Evolutionary conservation across 192 early-diverging fungal genomes (phyloP), one percentile per base, ranked within the genome.

Genomic region (Linnemannia elongata): DNA sequence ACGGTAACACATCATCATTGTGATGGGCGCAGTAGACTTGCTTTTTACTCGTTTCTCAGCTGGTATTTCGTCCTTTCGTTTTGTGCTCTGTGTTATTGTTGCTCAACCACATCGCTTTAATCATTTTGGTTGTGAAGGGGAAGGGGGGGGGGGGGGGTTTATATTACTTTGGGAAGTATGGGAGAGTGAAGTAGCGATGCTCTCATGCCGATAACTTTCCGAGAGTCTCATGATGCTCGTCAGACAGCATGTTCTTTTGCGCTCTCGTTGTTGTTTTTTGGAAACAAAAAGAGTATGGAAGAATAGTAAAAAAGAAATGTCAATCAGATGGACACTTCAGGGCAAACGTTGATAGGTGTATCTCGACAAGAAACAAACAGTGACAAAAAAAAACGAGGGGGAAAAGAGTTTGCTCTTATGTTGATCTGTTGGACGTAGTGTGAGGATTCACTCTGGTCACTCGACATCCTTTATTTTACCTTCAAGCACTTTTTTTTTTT

Each of bases 1-100:
- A 66, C 12, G 60, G 60, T 66, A 66, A 66, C 30, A 66, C 60
- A 66, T 66, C 60, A 66, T 66, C 60, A 66, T 17, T 66, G 60
- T 66, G 0, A 66, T 66, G 60, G 60, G 60, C 60, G 60, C 60
- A 66, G 60, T 66, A 66, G 60, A 66, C 60, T 66, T 30, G 60
- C 60, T 66, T 66, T 60, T 66, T 35, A 33, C 12, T 66, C 60
- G 22, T 60, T 57, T 57, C 52, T 57, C n/a, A 0, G 55, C 18
- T 66, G 9, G 60, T 8, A 30, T 4, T 66, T 66, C 27, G 60
- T 17, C 15, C 30, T 66, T 60, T 66, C 12, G 33, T 66, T 66
- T 33, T 52, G 49, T 22, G 17, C 0, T 52, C 4, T 52, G 5
- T 52, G 17, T 17, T 52, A 18, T 52, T 18, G 18, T 18, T 52